phyloP scores from a whole-genome alignment of 2,329 filamentous ascomycete genomes.

The Talaromyces marneffei region DNA sequence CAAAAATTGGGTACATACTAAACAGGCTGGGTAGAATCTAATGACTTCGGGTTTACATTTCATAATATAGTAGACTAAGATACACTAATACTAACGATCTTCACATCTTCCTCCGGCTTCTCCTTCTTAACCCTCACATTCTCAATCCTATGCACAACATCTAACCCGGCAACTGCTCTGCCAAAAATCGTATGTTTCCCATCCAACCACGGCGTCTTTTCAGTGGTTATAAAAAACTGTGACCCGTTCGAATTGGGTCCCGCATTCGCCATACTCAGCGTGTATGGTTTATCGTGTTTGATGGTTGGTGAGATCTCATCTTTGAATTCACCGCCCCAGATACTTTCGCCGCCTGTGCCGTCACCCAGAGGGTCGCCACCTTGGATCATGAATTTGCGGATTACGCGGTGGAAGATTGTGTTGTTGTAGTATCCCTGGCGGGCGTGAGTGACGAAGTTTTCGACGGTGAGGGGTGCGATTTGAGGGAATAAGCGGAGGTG shows the following conservation, averaged over 20 bases:
- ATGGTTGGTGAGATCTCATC: constrained; percentile 81
- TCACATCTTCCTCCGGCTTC: constrained; percentile 94
- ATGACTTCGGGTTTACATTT: neutral
- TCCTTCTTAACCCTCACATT: constrained; percentile 81
- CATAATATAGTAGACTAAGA: constrained; percentile 8
- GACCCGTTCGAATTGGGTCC: constrained; percentile 92
- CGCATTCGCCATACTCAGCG: constrained; percentile 95
- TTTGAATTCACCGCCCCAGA: constrained; percentile 87
- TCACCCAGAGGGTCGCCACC: constrained; percentile 80
- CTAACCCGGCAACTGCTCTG: constrained; percentile 78
- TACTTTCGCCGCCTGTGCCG: constrained; percentile 82
- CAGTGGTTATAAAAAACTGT: constrained; percentile 98
- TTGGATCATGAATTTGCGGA: constrained; percentile 96
- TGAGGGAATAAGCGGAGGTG: constrained; percentile 88
- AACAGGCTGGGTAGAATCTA: neutral
- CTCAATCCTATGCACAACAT: constrained; percentile 95
- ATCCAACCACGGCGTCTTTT: constrained; percentile 95
- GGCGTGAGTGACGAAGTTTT: constrained; percentile 93
- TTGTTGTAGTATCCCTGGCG: constrained; percentile 93
- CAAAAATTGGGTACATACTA: neutral
- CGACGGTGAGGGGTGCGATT: constrained; percentile 86
- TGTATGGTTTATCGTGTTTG: constrained; percentile 93
- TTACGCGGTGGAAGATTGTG: constrained; percentile 94
- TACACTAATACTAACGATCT: constrained; percentile 75
- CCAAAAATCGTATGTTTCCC: constrained; percentile 96